Base-by-base conservation (phyloP, 495 filamentous ascomycete genomes). In the Hyaloscypha finlandica region DNA sequence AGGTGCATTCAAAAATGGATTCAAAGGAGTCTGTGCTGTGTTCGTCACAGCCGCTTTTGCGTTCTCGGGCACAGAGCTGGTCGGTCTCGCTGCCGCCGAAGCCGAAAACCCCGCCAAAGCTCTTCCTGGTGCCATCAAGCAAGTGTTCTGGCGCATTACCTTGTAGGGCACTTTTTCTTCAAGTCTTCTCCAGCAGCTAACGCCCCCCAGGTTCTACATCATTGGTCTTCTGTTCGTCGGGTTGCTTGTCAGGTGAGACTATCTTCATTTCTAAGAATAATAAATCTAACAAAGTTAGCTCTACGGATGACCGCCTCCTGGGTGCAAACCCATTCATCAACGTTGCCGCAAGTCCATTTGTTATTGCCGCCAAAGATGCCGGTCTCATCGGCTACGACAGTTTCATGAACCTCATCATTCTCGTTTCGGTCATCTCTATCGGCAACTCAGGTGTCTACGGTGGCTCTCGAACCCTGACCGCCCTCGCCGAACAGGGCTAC, bases 1-100 rank as follows among this genome's bases (percentile, higher is more conserved):
- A 4, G 90, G 89, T 20, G 89, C 90, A 4, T 88, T 93, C 77
- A 81, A 79, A 33, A 83, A 92, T 68, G 86, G 87, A 55, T 93
- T 92, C 79, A 81, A 82, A 59, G 90, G 90, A 4, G 87, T 92
- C 77, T 91, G 88, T 74, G 81, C 83, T 22, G 86, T 91, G 62
- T 92, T 92, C 73, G 88, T 90, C 64, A 92, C 84, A 8, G 90
- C 89, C 19, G 88, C 88, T 29, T 93, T 92, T 73, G 85, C 90
- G 20, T 92, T 90, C 77, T 82, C 81, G 64, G 90, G 90, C 32
- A 91, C 89, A 5, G 90, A 93, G 70, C 75, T 93, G 60, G 85
- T 88, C 63, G 90, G 90, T 76, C 82, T 93, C 30, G 89, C 89
- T 59, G 90, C 90, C 20, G 89, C 90, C 30, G 89, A 93, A 75